Percentiles rank a stretch among this genome's conserved stretches.
Conservation (phyloP, 2,329 filamentous ascomycete species). For the Zarea fungicola region DNA sequence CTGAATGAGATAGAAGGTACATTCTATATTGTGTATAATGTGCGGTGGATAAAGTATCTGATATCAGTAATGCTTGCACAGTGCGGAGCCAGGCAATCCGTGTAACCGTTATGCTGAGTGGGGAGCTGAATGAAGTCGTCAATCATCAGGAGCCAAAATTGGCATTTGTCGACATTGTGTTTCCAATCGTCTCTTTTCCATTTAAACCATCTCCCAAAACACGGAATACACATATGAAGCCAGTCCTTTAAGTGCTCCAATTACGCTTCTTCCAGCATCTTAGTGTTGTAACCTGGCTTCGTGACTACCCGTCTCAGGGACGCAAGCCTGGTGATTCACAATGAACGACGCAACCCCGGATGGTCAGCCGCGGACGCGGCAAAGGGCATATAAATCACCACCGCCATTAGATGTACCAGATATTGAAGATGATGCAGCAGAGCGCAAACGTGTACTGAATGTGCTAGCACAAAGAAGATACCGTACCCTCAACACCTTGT, state of each 20-base stretch:
- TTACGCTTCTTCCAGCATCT: too few species aligned
- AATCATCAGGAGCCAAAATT: neutral
- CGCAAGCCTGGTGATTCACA: neutral
- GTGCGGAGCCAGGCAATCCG: conserved; percentile 1
- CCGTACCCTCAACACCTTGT: too few species aligned
- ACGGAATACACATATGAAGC: too few species aligned
- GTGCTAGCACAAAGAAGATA: conserved; percentile 52
- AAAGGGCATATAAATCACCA: conserved; percentile 36
- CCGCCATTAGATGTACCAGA: conserved; percentile 39
- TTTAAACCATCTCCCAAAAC: too few species aligned
- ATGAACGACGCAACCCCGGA: conserved; percentile 3
- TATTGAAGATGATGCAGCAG: conserved; percentile 45
- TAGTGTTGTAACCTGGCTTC: too few species aligned
- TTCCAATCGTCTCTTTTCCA: too few species aligned
- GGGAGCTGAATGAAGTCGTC: conserved; percentile 13
- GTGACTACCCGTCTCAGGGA: conserved; percentile 15
- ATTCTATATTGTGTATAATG: too few species aligned
- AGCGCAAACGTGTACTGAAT: conserved; percentile 49
- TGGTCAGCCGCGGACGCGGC: conserved; percentile 29
- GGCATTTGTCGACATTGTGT: too few species aligned
- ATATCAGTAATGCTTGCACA: conserved; percentile 23
- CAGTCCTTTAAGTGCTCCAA: too few species aligned
- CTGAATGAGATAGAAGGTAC: too few species aligned
- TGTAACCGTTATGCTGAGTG: conserved; percentile 27
- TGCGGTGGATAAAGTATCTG: conserved; percentile 17